A percentile compares a stretch with the other conserved stretches of the same genome.
Conservation (phyloP, 1,139 yeast species). For the Yamadazyma triangularis region DNA sequence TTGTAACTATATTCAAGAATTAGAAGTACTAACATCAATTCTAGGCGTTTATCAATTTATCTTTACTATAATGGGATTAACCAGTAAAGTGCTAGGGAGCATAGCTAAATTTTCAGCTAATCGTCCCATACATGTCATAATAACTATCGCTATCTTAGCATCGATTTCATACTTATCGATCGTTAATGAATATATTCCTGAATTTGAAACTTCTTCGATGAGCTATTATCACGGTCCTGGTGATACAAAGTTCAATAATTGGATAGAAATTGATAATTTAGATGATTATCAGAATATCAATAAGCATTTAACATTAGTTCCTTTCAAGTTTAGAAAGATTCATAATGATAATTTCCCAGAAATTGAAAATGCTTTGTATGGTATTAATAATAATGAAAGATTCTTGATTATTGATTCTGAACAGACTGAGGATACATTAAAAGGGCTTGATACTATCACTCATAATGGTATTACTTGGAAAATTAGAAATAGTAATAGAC, state of each 20-base stretch:
- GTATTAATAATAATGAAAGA: slow-evolving; percentile 33
- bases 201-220: slow-evolving; percentile 12
- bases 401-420: slow-evolving; percentile 39
- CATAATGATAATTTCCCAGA: slow-evolving; percentile 30
- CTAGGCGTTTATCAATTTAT: too few relatives aligned
- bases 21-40: too few relatives aligned
- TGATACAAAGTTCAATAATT: slow-evolving; percentile 29
- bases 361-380: slow-evolving; percentile 27
- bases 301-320: slow-evolving; percentile 46
- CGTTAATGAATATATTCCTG: slow-evolving; percentile 71
- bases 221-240: slow-evolving; percentile 46
- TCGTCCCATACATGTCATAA: slow-evolving; percentile 85
- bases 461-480: slow-evolving; percentile 55
- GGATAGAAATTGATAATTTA: slow-evolving; percentile 38
- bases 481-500: slow-evolving; percentile 59
- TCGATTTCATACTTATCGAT: slow-evolving; percentile 79
- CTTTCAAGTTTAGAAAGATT: slow-evolving; percentile 50
- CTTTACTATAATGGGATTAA: not conserved
- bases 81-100: not conserved
- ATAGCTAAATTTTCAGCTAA: slow-evolving; percentile 69
- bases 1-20: too few relatives aligned
- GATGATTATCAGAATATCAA: slow-evolving; percentile 32
- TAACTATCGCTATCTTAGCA: slow-evolving; percentile 68
- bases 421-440: slow-evolving; percentile 29
- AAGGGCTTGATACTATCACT: slow-evolving; percentile 24